Conservation (phyloP, 257 asterid species). For the Scutellaria barbata region DNA sequence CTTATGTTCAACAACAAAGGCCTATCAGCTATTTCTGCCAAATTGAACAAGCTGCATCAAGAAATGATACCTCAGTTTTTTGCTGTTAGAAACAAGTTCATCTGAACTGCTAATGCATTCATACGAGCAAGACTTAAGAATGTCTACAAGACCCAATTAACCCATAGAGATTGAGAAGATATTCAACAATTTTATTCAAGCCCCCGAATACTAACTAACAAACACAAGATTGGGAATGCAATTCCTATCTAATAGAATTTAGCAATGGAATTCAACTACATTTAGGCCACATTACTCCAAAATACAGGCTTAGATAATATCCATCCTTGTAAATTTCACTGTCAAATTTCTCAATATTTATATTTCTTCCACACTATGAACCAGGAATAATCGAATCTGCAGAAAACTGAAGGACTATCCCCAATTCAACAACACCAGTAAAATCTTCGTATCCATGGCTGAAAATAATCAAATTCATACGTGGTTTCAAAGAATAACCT, state of each 20-base stretch:
- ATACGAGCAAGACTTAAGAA: neutral
- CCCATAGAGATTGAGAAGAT: neutral
- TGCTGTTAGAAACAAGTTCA: conserved; percentile 30
- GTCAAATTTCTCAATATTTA: conserved; percentile 2
- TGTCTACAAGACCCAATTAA: neutral
- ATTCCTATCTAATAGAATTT: neutral
- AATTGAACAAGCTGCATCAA: conserved; percentile 94
- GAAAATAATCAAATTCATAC: neutral
- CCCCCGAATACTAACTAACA: conserved; percentile 1
- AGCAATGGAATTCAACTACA: neutral
- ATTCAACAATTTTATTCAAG: conserved; percentile 1
- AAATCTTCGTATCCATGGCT: neutral
- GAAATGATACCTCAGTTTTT: conserved; percentile 62
- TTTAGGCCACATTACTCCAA: conserved; percentile 24
- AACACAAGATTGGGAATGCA: neutral
- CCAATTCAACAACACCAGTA: neutral
- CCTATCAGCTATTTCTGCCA: conserved; percentile 71
- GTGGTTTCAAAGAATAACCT: neutral
- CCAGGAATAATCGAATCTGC: neutral
- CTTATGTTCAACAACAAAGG: conserved; percentile 39
- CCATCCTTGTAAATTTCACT: neutral
- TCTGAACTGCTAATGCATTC: neutral
- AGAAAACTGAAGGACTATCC: neutral
- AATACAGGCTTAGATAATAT: neutral
- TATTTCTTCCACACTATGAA: neutral